A percentile compares a stretch with the other conserved stretches of the same genome.
Evolutionary conservation across 2,329 filamentous ascomycete genomes (phyloP).

Genomic region (Fusarium chuoi): DNA sequence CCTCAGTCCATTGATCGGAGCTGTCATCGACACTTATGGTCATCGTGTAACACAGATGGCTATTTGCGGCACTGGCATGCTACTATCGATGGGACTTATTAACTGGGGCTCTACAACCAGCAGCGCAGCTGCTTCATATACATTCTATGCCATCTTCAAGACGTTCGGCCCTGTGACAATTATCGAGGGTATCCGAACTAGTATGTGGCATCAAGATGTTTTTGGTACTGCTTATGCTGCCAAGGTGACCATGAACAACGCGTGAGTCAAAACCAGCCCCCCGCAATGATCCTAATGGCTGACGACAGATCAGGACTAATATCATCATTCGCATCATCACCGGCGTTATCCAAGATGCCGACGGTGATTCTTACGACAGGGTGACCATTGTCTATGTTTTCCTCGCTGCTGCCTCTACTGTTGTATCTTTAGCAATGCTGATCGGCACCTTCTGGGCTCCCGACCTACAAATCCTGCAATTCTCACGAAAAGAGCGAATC

Average conservation of each 20-base stretch:
- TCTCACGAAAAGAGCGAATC: background rate
- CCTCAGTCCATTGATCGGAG: background rate
- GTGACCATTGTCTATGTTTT: background rate
- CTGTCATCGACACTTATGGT: background rate
- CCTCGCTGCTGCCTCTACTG: background rate
- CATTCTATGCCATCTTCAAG: background rate
- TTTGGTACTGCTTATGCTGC: background rate
- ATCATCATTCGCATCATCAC: background rate
- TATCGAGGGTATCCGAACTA: background rate
- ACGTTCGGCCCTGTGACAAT: background rate
- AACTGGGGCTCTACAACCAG: background rate
- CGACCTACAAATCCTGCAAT: background rate
- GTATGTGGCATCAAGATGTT: background rate
- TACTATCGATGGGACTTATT: background rate
- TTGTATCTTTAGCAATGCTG: background rate
- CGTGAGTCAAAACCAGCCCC: background rate
- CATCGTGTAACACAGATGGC: background rate
- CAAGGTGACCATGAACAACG: background rate
- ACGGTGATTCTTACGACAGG: background rate
- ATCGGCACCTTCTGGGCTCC: background rate
- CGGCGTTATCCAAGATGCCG: background rate
- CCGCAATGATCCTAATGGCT: too few species aligned
- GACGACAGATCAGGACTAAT: rapidly evolving
- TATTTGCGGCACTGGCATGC: background rate
- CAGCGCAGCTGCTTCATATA: background rate